Evolutionary conservation across 78 protist genomes (phyloP).

Genomic region (Protostelium mycophagum): DNA sequence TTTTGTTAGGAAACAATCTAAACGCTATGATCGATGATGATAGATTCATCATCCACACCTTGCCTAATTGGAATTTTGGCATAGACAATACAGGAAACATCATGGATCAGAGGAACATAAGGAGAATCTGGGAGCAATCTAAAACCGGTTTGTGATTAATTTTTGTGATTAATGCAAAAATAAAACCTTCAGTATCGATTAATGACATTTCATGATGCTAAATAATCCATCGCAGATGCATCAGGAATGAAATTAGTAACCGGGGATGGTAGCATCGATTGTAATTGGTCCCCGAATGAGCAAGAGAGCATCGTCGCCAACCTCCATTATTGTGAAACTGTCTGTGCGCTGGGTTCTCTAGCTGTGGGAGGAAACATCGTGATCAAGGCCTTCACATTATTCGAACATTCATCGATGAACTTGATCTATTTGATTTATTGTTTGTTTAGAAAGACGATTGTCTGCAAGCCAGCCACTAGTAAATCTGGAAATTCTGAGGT

Average conservation of each 20-base stretch:
- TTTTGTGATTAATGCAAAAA: background rate
- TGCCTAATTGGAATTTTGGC: constrained; percentile 27
- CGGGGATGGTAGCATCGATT: constrained; percentile 31
- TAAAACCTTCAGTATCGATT: too few species aligned
- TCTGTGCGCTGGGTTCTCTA: constrained; percentile 19
- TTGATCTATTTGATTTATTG: background rate
- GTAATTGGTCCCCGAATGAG: constrained; percentile 9
- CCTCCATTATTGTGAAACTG: constrained; percentile 39
- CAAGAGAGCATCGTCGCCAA: constrained; percentile 18
- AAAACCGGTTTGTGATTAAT: background rate
- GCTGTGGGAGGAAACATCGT: constrained; percentile 16
- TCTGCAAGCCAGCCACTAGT: constrained; percentile 29
- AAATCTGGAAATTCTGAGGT: constrained; percentile 15
- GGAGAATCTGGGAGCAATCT: constrained; percentile 9
- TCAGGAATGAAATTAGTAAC: constrained; percentile 9
- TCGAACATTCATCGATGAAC: constrained; percentile 3
- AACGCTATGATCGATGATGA: constrained; percentile 21
- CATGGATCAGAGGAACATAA: constrained; percentile 6
- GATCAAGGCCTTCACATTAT: constrained; percentile 32
- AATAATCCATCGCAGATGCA: too few species aligned
- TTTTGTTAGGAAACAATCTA: background rate
- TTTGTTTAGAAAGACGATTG: background rate
- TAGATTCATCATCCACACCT: constrained; percentile 21
- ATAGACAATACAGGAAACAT: constrained; percentile 36
- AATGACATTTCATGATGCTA: too few species aligned